phyloP scores from a whole-genome alignment of 1,284 basidiomycete genomes.

The Leucoagaricus sp. region DNA sequence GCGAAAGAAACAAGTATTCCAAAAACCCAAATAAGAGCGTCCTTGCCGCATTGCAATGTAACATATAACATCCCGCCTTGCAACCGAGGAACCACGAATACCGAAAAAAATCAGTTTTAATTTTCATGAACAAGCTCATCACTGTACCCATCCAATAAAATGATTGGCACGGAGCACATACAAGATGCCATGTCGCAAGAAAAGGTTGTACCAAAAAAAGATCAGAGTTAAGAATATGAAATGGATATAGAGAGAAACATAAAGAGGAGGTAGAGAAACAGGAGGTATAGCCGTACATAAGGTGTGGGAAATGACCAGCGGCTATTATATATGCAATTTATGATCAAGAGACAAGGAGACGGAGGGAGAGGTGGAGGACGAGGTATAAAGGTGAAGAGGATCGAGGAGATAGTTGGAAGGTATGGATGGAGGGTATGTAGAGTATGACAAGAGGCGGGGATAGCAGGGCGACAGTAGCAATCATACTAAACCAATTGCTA shows the following conservation, averaged over 20 bases:
- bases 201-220: not conserved
- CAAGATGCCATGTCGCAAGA: conserved; percentile 1
- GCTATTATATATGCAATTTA: conserved; percentile 8
- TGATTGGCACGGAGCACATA: not conserved
- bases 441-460: not conserved
- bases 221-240: not conserved
- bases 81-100: not conserved
- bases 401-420: not conserved
- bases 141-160: not conserved
- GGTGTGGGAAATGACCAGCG: conserved; percentile 12
- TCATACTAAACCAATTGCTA: not conserved
- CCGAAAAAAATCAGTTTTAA: not conserved
- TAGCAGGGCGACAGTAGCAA: not conserved
- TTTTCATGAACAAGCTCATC: conserved; percentile 1
- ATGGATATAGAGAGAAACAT: conserved; percentile 1
- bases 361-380: not conserved
- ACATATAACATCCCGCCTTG: not conserved
- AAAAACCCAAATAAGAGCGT: not conserved
- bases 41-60: not conserved
- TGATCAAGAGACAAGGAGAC: not conserved
- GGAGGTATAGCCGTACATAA: conserved; percentile 14
- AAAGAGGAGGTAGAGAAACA: not conserved
- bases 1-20: not conserved
- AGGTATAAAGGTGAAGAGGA: not conserved
- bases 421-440: not conserved